Evolutionary conservation across 495 filamentous ascomycete genomes (phyloP).

Genomic region (Xylaria longipes): DNA sequence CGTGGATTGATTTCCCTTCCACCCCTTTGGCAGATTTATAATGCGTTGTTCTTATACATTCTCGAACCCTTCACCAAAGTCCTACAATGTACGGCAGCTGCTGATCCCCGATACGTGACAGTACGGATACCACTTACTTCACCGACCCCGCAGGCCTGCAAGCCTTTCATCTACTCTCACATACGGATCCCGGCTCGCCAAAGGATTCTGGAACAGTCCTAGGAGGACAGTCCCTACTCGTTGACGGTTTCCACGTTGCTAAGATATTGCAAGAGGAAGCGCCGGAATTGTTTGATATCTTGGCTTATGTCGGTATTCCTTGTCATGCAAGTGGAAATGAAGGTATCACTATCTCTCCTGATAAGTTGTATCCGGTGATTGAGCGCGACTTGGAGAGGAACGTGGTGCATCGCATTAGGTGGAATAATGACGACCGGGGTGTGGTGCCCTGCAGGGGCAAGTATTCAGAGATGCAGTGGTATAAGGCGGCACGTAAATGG

Average conservation of each 20-base stretch:
- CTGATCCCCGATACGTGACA: not conserved
- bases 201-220: slow-evolving; percentile 17
- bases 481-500: slow-evolving; percentile 73
- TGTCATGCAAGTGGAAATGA: slow-evolving; percentile 87
- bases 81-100: not conserved
- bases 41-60: not conserved
- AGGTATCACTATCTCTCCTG: slow-evolving; percentile 77
- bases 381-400: slow-evolving; percentile 51
- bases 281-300: slow-evolving; percentile 54
- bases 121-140: slow-evolving; percentile 93
- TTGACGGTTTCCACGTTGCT: slow-evolving; percentile 84
- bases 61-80: not conserved
- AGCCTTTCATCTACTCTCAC: slow-evolving; percentile 86
- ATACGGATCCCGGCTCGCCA: slow-evolving; percentile 48
- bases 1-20: not conserved
- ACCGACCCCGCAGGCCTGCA: slow-evolving; percentile 88
- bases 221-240: slow-evolving; percentile 76
- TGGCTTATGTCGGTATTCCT: slow-evolving; percentile 62
- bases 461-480: slow-evolving; percentile 65
- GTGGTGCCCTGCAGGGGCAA: slow-evolving; percentile 52
- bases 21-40: not conserved
- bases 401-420: slow-evolving; percentile 71
- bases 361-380: slow-evolving; percentile 71
- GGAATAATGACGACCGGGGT: slow-evolving; percentile 91
- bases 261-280: slow-evolving; percentile 56